Evolutionary conservation across 345 rosid genomes (phyloP).

Genomic region (Linum usitatissimum): DNA sequence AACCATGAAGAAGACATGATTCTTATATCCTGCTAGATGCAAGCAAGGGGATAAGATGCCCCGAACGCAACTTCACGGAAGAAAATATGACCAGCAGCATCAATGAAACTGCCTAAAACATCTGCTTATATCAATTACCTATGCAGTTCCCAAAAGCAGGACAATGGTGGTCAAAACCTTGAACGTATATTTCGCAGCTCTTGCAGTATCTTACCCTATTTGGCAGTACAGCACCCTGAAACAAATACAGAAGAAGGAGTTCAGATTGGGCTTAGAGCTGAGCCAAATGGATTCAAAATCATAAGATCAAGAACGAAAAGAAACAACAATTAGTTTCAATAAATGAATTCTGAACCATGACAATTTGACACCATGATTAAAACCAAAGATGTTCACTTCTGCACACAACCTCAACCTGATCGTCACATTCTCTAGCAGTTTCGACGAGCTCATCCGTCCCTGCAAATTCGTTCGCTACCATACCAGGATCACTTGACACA

Average conservation of each 20-base stretch:
- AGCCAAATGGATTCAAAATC: neutral
- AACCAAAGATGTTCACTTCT: neutral
- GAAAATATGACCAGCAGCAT: neutral
- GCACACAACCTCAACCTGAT: conserved; percentile 16
- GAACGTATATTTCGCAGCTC: conserved; percentile 36
- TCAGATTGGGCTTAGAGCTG: neutral
- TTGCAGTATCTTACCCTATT: conserved; percentile 45
- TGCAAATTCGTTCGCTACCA: conserved; percentile 19
- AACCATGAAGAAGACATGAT: conserved; percentile 40
- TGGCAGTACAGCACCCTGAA: conserved; percentile 19
- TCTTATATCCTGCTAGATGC: conserved; percentile 38
- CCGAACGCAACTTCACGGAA: neutral
- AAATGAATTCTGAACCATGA: too few relatives aligned
- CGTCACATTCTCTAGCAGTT: conserved; percentile 16
- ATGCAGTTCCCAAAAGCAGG: conserved; percentile 72
- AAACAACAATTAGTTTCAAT: neutral
- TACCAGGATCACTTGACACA: conserved; percentile 44
- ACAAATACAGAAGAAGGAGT: conserved; percentile 1
- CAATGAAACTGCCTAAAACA: too few relatives aligned
- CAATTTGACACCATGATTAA: neutral
- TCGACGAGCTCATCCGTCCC: conserved; percentile 13
- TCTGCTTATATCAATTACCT: conserved; percentile 22
- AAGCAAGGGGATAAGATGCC: neutral
- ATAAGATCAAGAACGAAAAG: neutral
- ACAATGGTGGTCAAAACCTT: conserved; percentile 62